A percentile compares a stretch with the other conserved stretches of the same genome.
Conservation (phyloP, 2,329 filamentous ascomycete species). For the Beauveria caledonica region DNA sequence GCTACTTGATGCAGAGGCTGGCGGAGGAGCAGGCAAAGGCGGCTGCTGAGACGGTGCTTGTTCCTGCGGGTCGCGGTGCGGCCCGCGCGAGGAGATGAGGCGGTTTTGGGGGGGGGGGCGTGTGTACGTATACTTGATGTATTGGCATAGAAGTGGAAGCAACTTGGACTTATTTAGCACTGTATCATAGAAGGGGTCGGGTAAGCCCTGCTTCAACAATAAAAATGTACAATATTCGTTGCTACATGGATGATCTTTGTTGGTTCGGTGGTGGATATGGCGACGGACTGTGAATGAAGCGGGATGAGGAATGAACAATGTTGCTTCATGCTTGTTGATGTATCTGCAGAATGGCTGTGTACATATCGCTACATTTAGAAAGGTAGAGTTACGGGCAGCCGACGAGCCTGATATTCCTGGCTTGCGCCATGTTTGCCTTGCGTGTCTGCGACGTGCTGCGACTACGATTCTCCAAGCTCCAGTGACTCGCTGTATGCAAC, state of each 20-base stretch:
- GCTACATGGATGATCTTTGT: not conserved
- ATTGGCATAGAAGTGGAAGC: not conserved
- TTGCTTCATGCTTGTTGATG: no score
- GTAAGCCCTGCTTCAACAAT: not conserved
- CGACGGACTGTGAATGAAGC: no score
- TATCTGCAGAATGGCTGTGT: no score
- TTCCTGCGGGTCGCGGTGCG: not conserved
- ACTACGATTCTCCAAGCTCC: no score
- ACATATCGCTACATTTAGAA: no score
- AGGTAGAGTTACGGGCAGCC: no score
- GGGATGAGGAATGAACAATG: no score
- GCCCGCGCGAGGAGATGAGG: slow-evolving; percentile 2
- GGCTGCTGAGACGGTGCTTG: slow-evolving; percentile 9
- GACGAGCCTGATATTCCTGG: no score
- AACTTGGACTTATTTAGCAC: not conserved
- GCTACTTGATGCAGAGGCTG: slow-evolving; percentile 24
- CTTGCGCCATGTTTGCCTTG: no score
- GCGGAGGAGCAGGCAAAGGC: slow-evolving; percentile 27
- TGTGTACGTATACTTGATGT: not conserved
- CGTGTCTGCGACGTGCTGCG: no score
- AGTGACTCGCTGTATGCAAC: no score
- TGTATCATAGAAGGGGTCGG: not conserved
- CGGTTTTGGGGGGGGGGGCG: not conserved
- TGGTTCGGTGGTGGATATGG: no score
- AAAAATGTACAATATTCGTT: not conserved